phyloP scores from a whole-genome alignment of 1,139 yeast species.

The Candida glucosophila region DNA sequence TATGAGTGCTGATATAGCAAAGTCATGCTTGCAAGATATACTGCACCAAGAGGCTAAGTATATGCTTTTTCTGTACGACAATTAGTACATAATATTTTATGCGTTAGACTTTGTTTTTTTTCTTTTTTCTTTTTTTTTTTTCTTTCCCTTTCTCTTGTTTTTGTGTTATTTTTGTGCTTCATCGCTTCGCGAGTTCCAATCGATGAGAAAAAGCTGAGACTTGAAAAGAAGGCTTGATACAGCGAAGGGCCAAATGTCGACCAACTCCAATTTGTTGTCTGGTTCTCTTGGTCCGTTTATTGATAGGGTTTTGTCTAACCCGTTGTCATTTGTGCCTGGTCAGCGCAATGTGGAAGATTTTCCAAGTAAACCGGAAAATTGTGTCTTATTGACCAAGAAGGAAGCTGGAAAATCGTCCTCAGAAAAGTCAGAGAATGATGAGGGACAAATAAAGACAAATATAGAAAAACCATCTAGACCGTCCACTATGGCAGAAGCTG shows the following conservation, averaged over 20 bases:
- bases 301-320: conserved; percentile 51
- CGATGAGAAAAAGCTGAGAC: neutral
- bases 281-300: conserved; percentile 26
- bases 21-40: too few species aligned
- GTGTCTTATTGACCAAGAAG: conserved; percentile 25
- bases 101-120: too few species aligned
- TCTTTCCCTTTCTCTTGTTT: too few species aligned
- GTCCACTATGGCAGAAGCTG: conserved; percentile 52
- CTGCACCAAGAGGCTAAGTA: too few species aligned
- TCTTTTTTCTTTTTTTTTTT: too few species aligned
- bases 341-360: conserved; percentile 26
- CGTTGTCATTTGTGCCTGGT: conserved; percentile 52
- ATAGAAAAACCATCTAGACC: conserved; percentile 21
- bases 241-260: conserved; percentile 1
- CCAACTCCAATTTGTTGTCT: conserved; percentile 10
- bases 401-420: conserved; percentile 2
- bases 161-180: too few species aligned
- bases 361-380: conserved; percentile 26
- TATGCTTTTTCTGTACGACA: too few species aligned
- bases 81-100: too few species aligned
- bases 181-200: too few species aligned
- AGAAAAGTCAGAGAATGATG: conserved; percentile 6
- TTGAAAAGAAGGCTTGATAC: neutral
- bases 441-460: conserved; percentile 2
- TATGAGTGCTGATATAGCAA: too few species aligned